phyloP scores from a whole-genome alignment of 2,329 filamentous ascomycete genomes.

The Penicillium sp. region DNA sequence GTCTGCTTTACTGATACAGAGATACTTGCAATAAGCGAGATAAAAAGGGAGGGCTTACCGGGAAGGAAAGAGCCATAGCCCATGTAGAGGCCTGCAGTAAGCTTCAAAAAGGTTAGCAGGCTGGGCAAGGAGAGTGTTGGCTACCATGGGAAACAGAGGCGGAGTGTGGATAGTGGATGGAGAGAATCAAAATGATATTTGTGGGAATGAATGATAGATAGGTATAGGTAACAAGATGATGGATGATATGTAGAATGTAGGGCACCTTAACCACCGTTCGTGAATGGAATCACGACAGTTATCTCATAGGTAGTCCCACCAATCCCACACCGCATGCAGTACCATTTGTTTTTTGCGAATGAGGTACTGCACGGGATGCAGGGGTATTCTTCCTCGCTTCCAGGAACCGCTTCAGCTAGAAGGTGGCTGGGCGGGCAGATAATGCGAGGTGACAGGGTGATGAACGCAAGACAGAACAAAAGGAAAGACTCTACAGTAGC shows the following conservation, averaged over 20 bases:
- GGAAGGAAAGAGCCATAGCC: constrained; percentile 43
- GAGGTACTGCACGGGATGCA: constrained; percentile 63
- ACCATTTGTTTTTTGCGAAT: constrained; percentile 64
- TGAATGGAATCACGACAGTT: constrained; percentile 60
- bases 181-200: constrained; percentile 33
- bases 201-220: constrained; percentile 30
- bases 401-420: constrained; percentile 83
- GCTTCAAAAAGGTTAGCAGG: constrained; percentile 41
- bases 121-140: constrained; percentile 33
- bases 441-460: constrained; percentile 61
- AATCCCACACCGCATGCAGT: constrained; percentile 71
- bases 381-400: constrained; percentile 81
- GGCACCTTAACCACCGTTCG: constrained; percentile 69
- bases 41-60: constrained; percentile 37
- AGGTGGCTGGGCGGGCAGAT: constrained; percentile 78
- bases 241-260: constrained; percentile 60
- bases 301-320: constrained; percentile 78
- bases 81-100: constrained; percentile 50
- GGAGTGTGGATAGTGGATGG: constrained; percentile 13
- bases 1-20: constrained; percentile 1
- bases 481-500: constrained; percentile 23
- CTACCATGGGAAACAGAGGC: constrained; percentile 31
- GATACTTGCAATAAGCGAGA: neutral
- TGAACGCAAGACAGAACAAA: constrained; percentile 23
- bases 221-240: constrained; percentile 18